Conservation (phyloP, 1,284 basidiomycete genomes). For the Sparassis latifolia region DNA sequence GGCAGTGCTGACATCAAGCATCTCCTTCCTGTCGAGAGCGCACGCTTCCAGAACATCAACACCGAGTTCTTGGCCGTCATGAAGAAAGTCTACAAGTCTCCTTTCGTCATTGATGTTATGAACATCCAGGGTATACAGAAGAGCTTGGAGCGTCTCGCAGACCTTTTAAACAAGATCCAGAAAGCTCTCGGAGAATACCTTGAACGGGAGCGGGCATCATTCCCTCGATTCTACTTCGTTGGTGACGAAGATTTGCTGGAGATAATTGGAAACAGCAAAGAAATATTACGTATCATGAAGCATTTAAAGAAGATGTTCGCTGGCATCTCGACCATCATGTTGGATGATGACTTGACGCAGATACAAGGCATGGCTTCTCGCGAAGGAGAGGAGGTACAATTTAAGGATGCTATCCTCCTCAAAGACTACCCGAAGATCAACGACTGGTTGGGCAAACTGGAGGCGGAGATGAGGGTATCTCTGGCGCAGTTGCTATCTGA, state of each 20-base stretch:
- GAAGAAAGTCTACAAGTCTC: slow-evolving; percentile 99
- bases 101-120: slow-evolving; percentile 95
- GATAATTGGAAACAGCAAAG: slow-evolving; percentile 99
- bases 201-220: slow-evolving; percentile 93
- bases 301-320: slow-evolving; percentile 99
- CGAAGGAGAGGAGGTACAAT: slow-evolving; percentile 90
- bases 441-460: slow-evolving; percentile 93
- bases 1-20: slow-evolving; percentile 98
- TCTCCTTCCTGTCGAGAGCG: slow-evolving; percentile 93
- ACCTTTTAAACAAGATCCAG: slow-evolving; percentile 96
- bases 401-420: slow-evolving; percentile 78
- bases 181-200: slow-evolving; percentile 99
- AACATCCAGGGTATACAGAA: slow-evolving; percentile 96
- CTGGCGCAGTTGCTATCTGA: slow-evolving; percentile 79
- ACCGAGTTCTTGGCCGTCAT: slow-evolving; percentile 97
- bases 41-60: slow-evolving; percentile 98
- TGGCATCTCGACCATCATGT: slow-evolving; percentile 83
- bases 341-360: slow-evolving; percentile 86
- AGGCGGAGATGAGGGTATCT: slow-evolving; percentile 92
- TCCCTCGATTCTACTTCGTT: slow-evolving; percentile 99
- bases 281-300: slow-evolving; percentile 95
- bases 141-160: slow-evolving; percentile 92
- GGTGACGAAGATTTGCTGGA: slow-evolving; percentile 98
- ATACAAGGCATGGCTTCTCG: slow-evolving; percentile 90
- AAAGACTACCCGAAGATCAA: slow-evolving; percentile 98